A percentile compares a stretch with the other conserved stretches of the same genome.
phyloP scores from a whole-genome alignment of 192 early-diverging fungal species.

The Coemansia sp. region DNA sequence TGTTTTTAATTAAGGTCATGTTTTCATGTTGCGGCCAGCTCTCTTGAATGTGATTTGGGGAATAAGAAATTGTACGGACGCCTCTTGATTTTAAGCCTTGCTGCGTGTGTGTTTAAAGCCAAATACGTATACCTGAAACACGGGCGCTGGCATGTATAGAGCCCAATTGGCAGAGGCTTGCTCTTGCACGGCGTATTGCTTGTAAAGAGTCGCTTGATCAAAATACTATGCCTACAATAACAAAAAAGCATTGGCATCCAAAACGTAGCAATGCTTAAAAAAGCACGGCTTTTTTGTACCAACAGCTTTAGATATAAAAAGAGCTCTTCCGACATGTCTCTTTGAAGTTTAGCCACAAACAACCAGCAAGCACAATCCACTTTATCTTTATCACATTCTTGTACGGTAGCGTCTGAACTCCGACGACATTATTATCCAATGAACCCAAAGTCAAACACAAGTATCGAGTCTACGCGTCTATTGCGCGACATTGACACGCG shows the following conservation, averaged over 20 bases:
- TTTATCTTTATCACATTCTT: not conserved
- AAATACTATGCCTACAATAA: not conserved
- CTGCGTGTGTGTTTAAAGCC: no score
- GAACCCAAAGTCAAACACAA: not conserved
- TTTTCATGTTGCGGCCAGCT: not conserved
- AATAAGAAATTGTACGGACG: not conserved
- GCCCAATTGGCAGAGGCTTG: not conserved
- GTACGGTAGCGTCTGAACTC: not conserved
- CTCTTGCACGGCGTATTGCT: not conserved
- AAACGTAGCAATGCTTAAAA: not conserved
- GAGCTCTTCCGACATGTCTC: not conserved
- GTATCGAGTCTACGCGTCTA: not conserved
- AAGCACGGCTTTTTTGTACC: no score
- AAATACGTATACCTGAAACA: no score
- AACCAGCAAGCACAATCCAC: not conserved
- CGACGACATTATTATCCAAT: not conserved
- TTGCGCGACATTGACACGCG: slow-evolving; percentile 34
- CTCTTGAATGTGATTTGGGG: not conserved
- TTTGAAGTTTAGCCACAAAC: no score
- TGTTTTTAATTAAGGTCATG: slow-evolving; percentile 2
- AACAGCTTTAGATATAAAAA: no score
- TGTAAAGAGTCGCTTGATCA: not conserved
- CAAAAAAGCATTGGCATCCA: not conserved
- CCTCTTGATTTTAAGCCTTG: not conserved
- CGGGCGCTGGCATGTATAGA: not conserved